Base-by-base conservation (phyloP, 805 yeast species). In the Nakazawaea holstii region DNA sequence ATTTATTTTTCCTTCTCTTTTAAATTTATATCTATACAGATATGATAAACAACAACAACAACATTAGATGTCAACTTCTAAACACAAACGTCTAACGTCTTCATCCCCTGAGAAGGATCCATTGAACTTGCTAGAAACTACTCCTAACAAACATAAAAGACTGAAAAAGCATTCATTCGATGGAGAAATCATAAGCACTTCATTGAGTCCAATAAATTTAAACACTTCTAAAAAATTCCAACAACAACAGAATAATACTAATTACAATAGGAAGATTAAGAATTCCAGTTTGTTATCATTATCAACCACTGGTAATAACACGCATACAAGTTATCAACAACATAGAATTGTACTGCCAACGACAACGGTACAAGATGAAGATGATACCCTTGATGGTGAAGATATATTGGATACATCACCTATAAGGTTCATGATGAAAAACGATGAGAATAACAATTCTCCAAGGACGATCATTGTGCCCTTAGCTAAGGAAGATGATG, bases 341-440 rank as follows among this genome's bases (percentile, higher is more conserved):
- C 24, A 20, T 20, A 20, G 5, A 20, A 20, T 20, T 20, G 24
- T 20, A 20, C 24, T 3, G 5, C 24, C 24, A 20, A 20, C 24
- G 11, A 20, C 8, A 10, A 14, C 4, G 26, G 7, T 26, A 8
- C 20, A 38, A 13, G 46, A 36, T 7, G n/a, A 9, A 17, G 37
- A 41, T 33, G 38, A 17, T 26, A 37, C 41, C 32, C 15, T 37
- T 13, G 41, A 37, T 2, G 46, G 41, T 28, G 29, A 35, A 8
- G 48, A 44, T 26, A 44, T 44, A 11, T 44, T 44, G 27, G 48
- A 44, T 14, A 20, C 6, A 14, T 44, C 46, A 10, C 46, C 46
- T 35, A 14, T 43, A 27, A 17, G 15, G 2, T 41, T 41, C 33
- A 33, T 9, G 15, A 24, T 8, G 20, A 41, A 41, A 5, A 36